Conservation (phyloP, 208 protist genomes). For the Crithidia bombi region DNA sequence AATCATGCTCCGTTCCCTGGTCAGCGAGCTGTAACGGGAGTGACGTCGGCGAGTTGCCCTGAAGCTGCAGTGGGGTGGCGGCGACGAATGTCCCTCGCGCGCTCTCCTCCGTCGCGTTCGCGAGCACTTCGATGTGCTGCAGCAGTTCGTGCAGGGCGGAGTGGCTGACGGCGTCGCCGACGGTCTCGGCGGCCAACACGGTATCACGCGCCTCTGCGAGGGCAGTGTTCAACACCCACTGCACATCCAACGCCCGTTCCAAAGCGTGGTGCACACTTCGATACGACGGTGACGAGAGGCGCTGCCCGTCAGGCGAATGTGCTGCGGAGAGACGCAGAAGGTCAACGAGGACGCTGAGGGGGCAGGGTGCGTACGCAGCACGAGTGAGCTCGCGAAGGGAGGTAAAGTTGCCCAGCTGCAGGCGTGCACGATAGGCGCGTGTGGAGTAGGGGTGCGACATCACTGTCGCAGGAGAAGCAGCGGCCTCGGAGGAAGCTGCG, state of each 20-base stretch:
- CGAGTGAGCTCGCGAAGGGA: conserved; percentile 52
- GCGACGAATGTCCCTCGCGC: background rate
- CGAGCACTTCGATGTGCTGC: conserved; percentile 10
- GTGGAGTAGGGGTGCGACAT: conserved; percentile 38
- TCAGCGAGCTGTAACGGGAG: background rate
- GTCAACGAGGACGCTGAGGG: conserved; percentile 66
- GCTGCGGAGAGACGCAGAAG: conserved; percentile 41
- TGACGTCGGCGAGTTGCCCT: background rate
- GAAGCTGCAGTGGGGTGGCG: background rate
- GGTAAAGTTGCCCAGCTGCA: conserved; percentile 52
- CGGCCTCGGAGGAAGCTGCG: background rate
- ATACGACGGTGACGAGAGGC: background rate
- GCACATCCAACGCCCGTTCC: conserved; percentile 28
- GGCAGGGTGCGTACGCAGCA: conserved; percentile 63
- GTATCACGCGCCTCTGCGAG: conserved; percentile 29
- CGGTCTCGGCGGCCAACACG: conserved; percentile 27
- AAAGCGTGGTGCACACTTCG: conserved; percentile 22
- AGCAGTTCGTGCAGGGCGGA: conserved; percentile 26
- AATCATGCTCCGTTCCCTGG: too few species aligned
- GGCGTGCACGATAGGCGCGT: conserved; percentile 60
- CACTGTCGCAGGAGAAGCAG: background rate
- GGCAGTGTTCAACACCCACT: conserved; percentile 27
- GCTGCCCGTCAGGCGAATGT: background rate
- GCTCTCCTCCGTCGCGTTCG: conserved; percentile 18
- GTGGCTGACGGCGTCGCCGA: conserved; percentile 38